Conservation (phyloP, 2,329 filamentous ascomycete genomes). For the Cladophialophora immunda region DNA sequence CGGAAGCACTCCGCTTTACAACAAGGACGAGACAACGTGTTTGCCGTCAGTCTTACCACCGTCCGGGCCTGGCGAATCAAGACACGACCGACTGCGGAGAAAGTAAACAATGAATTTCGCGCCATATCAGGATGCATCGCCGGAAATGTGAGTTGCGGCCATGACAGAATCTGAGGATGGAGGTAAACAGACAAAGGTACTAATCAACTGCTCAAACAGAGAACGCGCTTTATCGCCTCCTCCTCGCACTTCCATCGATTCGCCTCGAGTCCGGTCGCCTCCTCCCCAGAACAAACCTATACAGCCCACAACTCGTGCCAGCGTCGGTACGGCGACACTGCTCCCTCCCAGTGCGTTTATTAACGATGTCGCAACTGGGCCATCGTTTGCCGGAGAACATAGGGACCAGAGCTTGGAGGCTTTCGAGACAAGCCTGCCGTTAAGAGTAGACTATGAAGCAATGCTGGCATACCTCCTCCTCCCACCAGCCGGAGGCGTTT, state of each 20-base stretch:
- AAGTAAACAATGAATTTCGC: constrained; percentile 81
- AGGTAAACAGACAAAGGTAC: neutral
- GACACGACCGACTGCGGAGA: constrained; percentile 3
- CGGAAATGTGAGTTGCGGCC: constrained; percentile 64
- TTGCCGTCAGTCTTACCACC: neutral
- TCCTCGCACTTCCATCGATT: constrained; percentile 57
- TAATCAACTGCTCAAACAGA: constrained; percentile 45
- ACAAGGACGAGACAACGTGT: neutral
- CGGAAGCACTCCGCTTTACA: neutral
- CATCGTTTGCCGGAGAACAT: constrained; percentile 52
- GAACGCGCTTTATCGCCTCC: constrained; percentile 78
- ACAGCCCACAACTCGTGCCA: constrained; percentile 53
- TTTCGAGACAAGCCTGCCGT: constrained; percentile 88
- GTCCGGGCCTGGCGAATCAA: neutral
- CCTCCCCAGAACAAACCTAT: constrained; percentile 55
- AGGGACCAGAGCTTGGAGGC: constrained; percentile 72
- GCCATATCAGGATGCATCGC: constrained; percentile 92
- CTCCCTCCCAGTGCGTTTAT: constrained; percentile 52
- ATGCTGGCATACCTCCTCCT: constrained; percentile 85
- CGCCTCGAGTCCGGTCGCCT: constrained; percentile 63
- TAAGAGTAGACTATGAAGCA: constrained; percentile 89
- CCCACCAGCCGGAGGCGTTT: constrained; percentile 84
- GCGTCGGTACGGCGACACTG: constrained; percentile 51
- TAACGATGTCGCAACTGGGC: constrained; percentile 38
- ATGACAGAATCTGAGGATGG: neutral